A percentile compares a stretch with the other conserved stretches of the same genome.
These are phyloP conservation scores for Leptomonas seymouri DNA, from an alignment of 208 protist species.

Conservation along the genomic window DNA sequence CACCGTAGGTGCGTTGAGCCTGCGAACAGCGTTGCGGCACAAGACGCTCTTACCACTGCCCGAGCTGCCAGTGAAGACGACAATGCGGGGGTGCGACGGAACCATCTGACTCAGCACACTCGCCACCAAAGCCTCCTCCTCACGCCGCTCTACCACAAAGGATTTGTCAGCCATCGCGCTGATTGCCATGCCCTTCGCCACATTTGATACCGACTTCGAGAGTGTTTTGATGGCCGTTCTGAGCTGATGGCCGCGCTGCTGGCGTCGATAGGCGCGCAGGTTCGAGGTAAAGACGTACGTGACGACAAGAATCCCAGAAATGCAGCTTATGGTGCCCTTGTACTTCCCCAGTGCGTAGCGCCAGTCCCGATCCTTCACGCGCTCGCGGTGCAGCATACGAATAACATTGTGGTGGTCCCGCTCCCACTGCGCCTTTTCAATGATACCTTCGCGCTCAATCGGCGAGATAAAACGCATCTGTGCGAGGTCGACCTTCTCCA, in stretches of 20 bases:
- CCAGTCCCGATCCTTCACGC: constrained; percentile 58
- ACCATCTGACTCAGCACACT: constrained; percentile 38
- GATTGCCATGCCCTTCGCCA: not conserved
- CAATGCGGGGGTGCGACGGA: constrained; percentile 42
- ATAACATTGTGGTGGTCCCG: constrained; percentile 55
- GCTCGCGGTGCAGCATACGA: constrained; percentile 47
- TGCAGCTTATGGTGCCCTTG: constrained; percentile 68
- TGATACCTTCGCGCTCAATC: constrained; percentile 36
- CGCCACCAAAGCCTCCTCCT: constrained; percentile 40
- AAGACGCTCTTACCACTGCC: constrained; percentile 69
- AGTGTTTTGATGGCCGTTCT: constrained; percentile 41
- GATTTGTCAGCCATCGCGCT: constrained; percentile 7
- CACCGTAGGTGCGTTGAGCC: constrained; percentile 60
- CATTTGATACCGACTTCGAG: constrained; percentile 12
- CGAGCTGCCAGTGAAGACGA: constrained; percentile 64
- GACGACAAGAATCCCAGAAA: constrained; percentile 52
- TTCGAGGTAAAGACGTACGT: constrained; percentile 65
- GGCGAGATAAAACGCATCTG: constrained; percentile 40
- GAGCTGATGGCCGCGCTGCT: constrained; percentile 58
- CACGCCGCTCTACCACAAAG: constrained; percentile 24
- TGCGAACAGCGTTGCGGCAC: constrained; percentile 45
- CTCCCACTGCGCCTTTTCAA: constrained; percentile 73
- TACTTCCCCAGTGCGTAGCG: constrained; percentile 70
- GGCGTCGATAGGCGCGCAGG: constrained; percentile 46
- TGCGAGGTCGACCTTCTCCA: constrained; percentile 75